These are phyloP conservation scores for Saccharomycopsis synnaedendra DNA, from an alignment of 805 yeast genomes.

Conservation along the genomic window DNA sequence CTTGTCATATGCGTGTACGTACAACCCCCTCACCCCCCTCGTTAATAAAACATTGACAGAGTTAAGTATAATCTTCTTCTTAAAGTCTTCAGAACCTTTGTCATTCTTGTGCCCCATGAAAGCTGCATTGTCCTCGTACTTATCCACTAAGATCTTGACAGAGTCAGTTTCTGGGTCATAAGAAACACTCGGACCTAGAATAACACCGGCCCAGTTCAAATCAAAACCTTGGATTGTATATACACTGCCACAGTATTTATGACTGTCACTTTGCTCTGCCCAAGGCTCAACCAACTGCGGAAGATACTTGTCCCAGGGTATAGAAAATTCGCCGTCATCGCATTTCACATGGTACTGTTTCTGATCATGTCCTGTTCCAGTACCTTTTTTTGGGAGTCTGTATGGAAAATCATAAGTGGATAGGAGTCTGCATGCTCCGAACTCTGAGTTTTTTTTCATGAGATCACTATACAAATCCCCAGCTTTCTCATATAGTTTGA, in stretches of 20 bases:
- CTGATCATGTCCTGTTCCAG: too few species aligned
- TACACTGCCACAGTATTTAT: constrained; percentile 37
- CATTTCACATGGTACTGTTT: too few species aligned
- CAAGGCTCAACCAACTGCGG: constrained; percentile 24
- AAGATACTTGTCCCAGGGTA: too few species aligned
- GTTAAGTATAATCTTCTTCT: constrained; percentile 30
- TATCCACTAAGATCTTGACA: constrained; percentile 25
- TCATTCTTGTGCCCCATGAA: constrained; percentile 29
- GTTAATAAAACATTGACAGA: constrained; percentile 34
- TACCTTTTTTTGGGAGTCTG: too few species aligned
- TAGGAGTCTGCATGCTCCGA: too few species aligned
- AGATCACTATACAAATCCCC: too few species aligned
- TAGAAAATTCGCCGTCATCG: too few species aligned
- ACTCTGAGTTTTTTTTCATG: too few species aligned
- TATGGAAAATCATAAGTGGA: too few species aligned
- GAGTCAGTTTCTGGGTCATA: constrained; percentile 27
- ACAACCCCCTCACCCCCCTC: constrained; percentile 16
- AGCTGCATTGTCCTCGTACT: constrained; percentile 36
- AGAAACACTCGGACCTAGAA: constrained; percentile 31
- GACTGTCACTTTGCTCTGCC: constrained; percentile 34
- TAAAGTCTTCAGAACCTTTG: constrained; percentile 20
- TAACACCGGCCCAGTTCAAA: constrained; percentile 35
- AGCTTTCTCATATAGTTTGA: too few species aligned
- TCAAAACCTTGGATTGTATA: constrained; percentile 39
- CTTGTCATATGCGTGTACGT: too few species aligned